phyloP scores from a whole-genome alignment of 2,329 filamentous ascomycete species.

The Gyromitra esculenta region DNA sequence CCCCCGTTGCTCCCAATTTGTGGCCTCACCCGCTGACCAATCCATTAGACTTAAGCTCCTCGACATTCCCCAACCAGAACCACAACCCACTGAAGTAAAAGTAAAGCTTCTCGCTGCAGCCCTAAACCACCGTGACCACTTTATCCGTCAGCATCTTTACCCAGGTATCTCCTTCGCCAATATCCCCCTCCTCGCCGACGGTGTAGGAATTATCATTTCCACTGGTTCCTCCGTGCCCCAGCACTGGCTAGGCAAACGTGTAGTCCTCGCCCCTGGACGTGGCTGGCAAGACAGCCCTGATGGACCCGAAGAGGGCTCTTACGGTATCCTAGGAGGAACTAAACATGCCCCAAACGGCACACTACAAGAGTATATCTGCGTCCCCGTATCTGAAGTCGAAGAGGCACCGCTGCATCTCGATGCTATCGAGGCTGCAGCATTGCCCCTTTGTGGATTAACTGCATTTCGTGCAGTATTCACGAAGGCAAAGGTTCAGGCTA shows the following conservation, averaged over 20 bases:
- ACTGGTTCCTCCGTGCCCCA: constrained; percentile 64
- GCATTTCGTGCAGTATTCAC: constrained; percentile 85
- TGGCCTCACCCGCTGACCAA: background rate
- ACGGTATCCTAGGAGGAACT: constrained; percentile 76
- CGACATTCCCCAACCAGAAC: constrained; percentile 68
- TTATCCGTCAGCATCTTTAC: constrained; percentile 91
- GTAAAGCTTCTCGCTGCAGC: constrained; percentile 80
- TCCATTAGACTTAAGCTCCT: constrained; percentile 68
- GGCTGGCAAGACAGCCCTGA: constrained; percentile 78
- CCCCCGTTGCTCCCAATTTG: constrained; percentile 24
- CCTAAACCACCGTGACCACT: constrained; percentile 94
- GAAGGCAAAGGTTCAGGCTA: constrained; percentile 74
- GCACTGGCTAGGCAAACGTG: constrained; percentile 69
- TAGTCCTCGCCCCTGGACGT: constrained; percentile 79
- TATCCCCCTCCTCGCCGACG: constrained; percentile 82
- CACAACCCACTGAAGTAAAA: constrained; percentile 75
- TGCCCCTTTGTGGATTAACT: constrained; percentile 86
- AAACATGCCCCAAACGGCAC: constrained; percentile 70
- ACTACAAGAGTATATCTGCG: constrained; percentile 75
- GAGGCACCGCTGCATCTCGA: constrained; percentile 76
- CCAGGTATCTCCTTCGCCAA: constrained; percentile 79
- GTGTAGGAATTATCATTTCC: constrained; percentile 76
- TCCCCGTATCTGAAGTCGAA: constrained; percentile 78
- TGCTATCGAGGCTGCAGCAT: constrained; percentile 78
- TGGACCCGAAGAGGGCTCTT: constrained; percentile 74